These are phyloP conservation scores for Diaporthe velutina DNA, from an alignment of 2,329 filamentous ascomycete species.

Conservation along the genomic window DNA sequence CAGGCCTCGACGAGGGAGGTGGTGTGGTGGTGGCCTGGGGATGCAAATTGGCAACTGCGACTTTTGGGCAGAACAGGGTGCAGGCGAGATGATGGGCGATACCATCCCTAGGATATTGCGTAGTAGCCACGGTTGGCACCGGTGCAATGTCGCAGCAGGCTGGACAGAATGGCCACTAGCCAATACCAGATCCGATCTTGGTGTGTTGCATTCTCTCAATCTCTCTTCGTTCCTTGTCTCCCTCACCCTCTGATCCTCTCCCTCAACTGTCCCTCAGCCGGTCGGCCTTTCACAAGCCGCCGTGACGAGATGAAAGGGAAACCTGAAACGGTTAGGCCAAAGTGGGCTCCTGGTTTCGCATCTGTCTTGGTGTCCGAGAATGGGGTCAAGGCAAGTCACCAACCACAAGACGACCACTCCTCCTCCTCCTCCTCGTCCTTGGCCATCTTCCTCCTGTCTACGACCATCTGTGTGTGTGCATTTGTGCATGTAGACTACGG, in stretches of 20 bases:
- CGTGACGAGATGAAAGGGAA: slow-evolving; percentile 27
- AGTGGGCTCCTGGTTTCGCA: slow-evolving; percentile 29
- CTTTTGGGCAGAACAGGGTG: slow-evolving; percentile 15
- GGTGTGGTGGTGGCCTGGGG: slow-evolving; percentile 14
- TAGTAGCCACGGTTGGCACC: background rate
- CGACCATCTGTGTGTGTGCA: background rate
- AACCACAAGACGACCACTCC: background rate
- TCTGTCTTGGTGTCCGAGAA: slow-evolving; percentile 21
- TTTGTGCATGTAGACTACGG: background rate
- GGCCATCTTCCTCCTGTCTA: background rate
- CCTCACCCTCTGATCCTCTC: too few relatives aligned
- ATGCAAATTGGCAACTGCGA: slow-evolving; percentile 22
- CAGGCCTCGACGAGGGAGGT: slow-evolving; percentile 10
- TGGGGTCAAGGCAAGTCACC: slow-evolving; percentile 10
- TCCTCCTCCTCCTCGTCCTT: too few relatives aligned
- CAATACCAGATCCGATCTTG: slow-evolving; percentile 17
- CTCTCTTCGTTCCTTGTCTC: too few relatives aligned
- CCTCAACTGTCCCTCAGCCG: too few relatives aligned
- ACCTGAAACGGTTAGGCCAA: slow-evolving; percentile 27
- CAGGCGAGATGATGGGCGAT: slow-evolving; percentile 29
- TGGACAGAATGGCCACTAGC: background rate
- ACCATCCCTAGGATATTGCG: background rate
- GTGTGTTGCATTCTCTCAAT: slow-evolving; percentile 22
- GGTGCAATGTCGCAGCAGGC: background rate
- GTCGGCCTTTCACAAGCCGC: slow-evolving; percentile 25